Evolutionary conservation across 78 protist species (phyloP).

Genomic region (Polysphondylium violaceum): DNA sequence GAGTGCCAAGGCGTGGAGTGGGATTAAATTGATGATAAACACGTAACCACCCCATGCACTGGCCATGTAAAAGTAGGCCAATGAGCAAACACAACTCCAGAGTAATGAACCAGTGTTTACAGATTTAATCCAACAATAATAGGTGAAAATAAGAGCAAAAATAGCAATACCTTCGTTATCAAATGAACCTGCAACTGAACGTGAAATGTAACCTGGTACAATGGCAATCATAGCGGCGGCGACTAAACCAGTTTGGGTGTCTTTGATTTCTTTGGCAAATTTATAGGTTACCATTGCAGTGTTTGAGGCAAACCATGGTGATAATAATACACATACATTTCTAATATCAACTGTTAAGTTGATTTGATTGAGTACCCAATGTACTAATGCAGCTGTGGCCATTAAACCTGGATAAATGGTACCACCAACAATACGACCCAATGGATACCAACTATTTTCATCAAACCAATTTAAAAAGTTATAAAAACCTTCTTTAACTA

Average conservation of each 20-base stretch:
- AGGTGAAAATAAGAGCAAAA: slow-evolving; percentile 95
- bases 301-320: slow-evolving; percentile 94
- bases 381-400: slow-evolving; percentile 94
- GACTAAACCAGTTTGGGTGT: slow-evolving; percentile 89
- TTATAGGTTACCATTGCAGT: slow-evolving; percentile 92
- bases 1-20: slow-evolving; percentile 93
- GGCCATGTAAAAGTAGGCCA: slow-evolving; percentile 96
- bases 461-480: slow-evolving; percentile 98
- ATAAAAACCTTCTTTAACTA: slow-evolving; percentile 93
- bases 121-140: slow-evolving; percentile 92
- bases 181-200: slow-evolving; percentile 99
- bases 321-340: slow-evolving; percentile 96
- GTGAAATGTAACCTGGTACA: slow-evolving; percentile 97
- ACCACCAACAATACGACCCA: slow-evolving; percentile 98
- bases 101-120: slow-evolving; percentile 91
- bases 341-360: slow-evolving; percentile 91
- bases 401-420: slow-evolving; percentile 99
- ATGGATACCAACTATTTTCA: slow-evolving; percentile 98
- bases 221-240: slow-evolving; percentile 96
- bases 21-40: slow-evolving; percentile 98
- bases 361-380: slow-evolving; percentile 87
- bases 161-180: slow-evolving; percentile 99
- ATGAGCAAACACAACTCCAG: slow-evolving; percentile 78
- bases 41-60: slow-evolving; percentile 99
- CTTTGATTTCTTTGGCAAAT: slow-evolving; percentile 74